These are phyloP conservation scores for Acacia confusa DNA, from an alignment of 306 rosid species.

Conservation along the genomic window DNA sequence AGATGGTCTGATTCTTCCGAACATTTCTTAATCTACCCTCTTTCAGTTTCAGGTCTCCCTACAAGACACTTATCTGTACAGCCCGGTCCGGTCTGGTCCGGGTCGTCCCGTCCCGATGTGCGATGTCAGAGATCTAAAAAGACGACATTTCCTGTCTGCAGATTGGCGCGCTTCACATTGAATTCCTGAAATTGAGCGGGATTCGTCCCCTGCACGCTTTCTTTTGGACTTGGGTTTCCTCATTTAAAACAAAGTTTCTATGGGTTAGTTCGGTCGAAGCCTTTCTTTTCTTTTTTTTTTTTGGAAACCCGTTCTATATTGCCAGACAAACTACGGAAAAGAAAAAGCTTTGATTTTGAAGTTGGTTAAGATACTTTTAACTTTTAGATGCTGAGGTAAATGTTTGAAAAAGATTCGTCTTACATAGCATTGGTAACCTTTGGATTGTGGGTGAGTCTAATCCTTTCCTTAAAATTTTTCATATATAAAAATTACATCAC, in stretches of 20 bases:
- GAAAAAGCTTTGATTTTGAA: no score
- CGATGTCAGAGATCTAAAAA: neutral
- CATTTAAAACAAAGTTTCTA: neutral
- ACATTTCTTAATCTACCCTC: conserved; percentile 40
- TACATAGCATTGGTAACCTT: no score
- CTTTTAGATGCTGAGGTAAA: no score
- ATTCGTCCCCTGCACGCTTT: conserved; percentile 35
- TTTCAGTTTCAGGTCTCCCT: neutral
- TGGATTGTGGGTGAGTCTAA: no score
- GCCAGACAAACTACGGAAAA: no score
- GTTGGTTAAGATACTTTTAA: no score
- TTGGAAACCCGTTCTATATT: no score
- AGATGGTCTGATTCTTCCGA: conserved; percentile 74
- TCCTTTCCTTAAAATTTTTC: no score
- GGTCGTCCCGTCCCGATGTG: conserved; percentile 20
- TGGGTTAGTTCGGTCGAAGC: neutral
- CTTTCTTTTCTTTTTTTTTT: no score
- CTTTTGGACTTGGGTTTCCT: neutral
- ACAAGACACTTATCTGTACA: neutral
- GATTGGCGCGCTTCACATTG: conserved; percentile 31
- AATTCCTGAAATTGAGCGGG: conserved; percentile 47
- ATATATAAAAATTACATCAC: no score
- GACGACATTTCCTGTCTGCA: neutral
- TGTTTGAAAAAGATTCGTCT: no score
- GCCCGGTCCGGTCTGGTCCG: conserved; percentile 33